Conservation (phyloP, 257 asterid species). For the Solanum commersonii region DNA sequence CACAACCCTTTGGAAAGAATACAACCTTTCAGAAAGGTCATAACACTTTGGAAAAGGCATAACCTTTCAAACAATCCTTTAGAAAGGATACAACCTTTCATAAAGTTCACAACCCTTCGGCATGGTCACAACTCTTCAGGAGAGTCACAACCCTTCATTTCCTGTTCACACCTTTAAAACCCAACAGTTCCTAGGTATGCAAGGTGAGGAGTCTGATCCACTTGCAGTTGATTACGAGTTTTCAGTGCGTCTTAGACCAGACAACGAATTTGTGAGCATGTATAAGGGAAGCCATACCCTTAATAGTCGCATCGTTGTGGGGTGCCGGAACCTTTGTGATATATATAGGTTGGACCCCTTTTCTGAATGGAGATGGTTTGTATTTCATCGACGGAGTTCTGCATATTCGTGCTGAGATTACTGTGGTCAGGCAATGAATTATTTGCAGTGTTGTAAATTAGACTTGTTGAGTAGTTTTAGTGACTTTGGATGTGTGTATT, state of each 20-base stretch:
- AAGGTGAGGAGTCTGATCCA: slow-evolving; percentile 50
- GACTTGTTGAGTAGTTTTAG: neutral
- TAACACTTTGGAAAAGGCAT: no score
- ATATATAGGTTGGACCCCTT: slow-evolving; percentile 52
- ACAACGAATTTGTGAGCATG: slow-evolving; percentile 48
- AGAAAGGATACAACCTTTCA: no score
- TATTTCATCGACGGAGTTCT: slow-evolving; percentile 56
- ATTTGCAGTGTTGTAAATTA: neutral
- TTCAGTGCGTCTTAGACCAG: slow-evolving; percentile 44
- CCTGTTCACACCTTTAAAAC: no score
- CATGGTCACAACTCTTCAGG: no score
- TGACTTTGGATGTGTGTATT: neutral
- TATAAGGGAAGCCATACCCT: slow-evolving; percentile 52
- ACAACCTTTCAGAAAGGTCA: no score
- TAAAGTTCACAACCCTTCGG: no score
- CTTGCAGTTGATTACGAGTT: slow-evolving; percentile 66
- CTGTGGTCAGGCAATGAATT: no score
- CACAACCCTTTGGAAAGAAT: no score
- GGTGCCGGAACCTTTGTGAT: slow-evolving; percentile 56
- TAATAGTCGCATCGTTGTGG: slow-evolving; percentile 69
- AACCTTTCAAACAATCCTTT: no score
- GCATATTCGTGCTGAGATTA: slow-evolving; percentile 58
- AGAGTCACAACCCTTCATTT: no score
- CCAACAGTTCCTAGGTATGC: slow-evolving; percentile 78
- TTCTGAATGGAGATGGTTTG: slow-evolving; percentile 47